Conservation (phyloP, 768 basidiomycete genomes). For the Boletus sp. region DNA sequence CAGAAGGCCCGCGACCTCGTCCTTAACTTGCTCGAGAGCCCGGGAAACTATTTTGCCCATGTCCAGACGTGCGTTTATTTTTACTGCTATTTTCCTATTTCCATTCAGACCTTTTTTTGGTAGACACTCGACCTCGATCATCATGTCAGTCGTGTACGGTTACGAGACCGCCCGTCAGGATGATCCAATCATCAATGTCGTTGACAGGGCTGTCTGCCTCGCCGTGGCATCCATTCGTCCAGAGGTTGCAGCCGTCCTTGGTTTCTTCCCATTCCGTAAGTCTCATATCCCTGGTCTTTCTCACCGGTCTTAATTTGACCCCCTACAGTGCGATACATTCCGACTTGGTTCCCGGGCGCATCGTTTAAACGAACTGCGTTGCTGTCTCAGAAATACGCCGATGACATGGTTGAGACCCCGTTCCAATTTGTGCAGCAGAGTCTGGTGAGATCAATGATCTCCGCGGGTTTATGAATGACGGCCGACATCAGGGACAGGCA, state of each 20-base stretch:
- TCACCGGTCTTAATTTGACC: not conserved
- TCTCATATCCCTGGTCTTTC: not conserved
- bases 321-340: constrained; percentile 34
- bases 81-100: not conserved
- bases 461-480: not conserved
- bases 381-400: constrained; percentile 18
- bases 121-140: constrained; percentile 27
- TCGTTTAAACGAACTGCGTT: constrained; percentile 33
- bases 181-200: constrained; percentile 27
- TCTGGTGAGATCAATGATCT: constrained; percentile 25
- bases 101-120: not conserved
- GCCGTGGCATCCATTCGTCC: constrained; percentile 22
- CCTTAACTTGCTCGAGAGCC: constrained; percentile 23
- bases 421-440: constrained; percentile 32
- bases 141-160: constrained; percentile 33
- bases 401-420: constrained; percentile 30
- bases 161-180: constrained; percentile 25
- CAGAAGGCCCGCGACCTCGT: constrained; percentile 27
- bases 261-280: constrained; percentile 37
- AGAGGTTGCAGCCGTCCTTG: constrained; percentile 35
- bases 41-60: constrained; percentile 17
- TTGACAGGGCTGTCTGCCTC: constrained; percentile 25
- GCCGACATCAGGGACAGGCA: constrained; percentile 11
- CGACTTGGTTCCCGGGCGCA: constrained; percentile 41
- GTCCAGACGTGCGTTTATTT: constrained; percentile 24